Base-by-base conservation (phyloP, 2,329 filamentous ascomycete genomes). In the Fusarium pseudonygamai region DNA sequence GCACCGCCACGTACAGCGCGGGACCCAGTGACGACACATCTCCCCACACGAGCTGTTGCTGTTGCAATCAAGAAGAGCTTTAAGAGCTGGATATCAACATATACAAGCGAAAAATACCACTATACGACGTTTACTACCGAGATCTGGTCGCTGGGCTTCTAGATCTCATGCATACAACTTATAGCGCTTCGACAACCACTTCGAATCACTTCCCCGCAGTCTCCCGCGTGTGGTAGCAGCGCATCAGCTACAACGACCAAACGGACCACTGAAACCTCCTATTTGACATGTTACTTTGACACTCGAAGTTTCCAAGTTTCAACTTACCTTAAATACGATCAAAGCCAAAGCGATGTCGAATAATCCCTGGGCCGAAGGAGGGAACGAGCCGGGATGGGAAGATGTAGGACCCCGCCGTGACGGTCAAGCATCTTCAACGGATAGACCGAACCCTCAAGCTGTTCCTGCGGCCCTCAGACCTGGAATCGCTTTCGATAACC, bases 381-480 rank as follows among this genome's bases (percentile, higher is more conserved):
- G 67, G 28, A 71, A 60, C 42, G 74, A 77, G 8, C 62, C 68
- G 42, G 68, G 73, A 4, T 77, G 78, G 77, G 70, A 80, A 9
- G 64, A 81, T 32, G 68, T 71, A 36, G 42, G 75, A 14, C 58
- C 68, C 42, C 66, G 62, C n/a, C 76, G 62, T 14, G 60, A 74
- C 6, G 72, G 46, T 32, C 65, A 69, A 32, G 42, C 60, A 20
- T 18, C 60, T 22, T 45, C 65, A 20, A 24, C 55, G 5, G 49
- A 64, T 34, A 60, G 26, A 13, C 30, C 53, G 14, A 57, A 50
- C 24, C 62, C 43, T 15, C 47, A 73, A 52, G 65, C 78, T 15
- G 69, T 83, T 1, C 82, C 84, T 26, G 72, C 76, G 10, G 71
- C 79, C 7, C 71, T 83, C 43, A 77, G 78, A 30, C 83, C 83